These are phyloP conservation scores for Nemania abortiva DNA, from an alignment of 2,329 filamentous ascomycete genomes.

Conservation along the genomic window DNA sequence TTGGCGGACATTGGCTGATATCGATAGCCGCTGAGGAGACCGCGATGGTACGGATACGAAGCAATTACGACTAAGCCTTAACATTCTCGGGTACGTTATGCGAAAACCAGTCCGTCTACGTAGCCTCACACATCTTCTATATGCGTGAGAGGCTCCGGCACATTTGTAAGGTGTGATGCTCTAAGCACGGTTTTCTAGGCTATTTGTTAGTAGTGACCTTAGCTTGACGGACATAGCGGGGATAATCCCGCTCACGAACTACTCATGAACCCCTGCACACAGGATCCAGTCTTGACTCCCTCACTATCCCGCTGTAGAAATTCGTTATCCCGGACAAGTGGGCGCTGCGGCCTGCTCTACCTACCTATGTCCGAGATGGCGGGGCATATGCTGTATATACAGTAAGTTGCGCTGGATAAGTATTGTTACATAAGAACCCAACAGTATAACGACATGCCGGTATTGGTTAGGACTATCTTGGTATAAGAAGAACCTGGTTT, in stretches of 20 bases:
- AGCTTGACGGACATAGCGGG: constrained; percentile 18
- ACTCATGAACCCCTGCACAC: neutral
- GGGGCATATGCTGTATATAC: neutral
- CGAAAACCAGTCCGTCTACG: too few relatives aligned
- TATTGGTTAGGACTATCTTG: neutral
- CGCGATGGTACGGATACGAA: too few relatives aligned
- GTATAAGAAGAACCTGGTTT: neutral
- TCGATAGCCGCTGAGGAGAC: too few relatives aligned
- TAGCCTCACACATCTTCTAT: too few relatives aligned
- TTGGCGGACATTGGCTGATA: too few relatives aligned
- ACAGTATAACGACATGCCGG: too few relatives aligned
- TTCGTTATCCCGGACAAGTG: constrained; percentile 16
- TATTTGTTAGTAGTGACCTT: constrained; percentile 24
- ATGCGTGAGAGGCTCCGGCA: neutral
- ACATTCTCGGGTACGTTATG: too few relatives aligned
- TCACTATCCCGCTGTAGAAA: constrained; percentile 19
- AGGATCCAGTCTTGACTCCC: neutral
- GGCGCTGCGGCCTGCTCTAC: too few relatives aligned
- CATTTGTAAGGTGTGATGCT: neutral
- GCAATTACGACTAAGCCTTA: too few relatives aligned
- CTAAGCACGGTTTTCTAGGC: neutral
- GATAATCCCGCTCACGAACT: neutral
- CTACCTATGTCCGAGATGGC: too few relatives aligned
- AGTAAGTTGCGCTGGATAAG: neutral
- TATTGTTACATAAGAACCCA: neutral